Percentiles rank a stretch among this genome's conserved stretches.
Evolutionary conservation across 202 grass and related monocot species (phyloP).

Genomic region (Zizania palustris): DNA sequence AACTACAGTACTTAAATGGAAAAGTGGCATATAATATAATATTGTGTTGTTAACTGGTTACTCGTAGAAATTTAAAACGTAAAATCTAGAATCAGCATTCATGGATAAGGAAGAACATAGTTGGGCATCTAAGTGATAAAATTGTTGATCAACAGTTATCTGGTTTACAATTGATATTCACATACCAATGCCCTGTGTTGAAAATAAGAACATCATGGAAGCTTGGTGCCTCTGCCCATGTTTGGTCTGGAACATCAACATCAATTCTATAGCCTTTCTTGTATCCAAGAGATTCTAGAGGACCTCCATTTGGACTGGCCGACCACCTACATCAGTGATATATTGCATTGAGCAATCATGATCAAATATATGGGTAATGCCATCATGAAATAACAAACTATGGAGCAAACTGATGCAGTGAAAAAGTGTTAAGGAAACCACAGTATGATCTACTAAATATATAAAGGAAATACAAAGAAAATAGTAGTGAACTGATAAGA

Average conservation of each 20-base stretch:
- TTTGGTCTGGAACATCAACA: constrained; percentile 81
- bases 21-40: too few relatives aligned
- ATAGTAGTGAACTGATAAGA: neutral
- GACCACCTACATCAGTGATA: constrained; percentile 61
- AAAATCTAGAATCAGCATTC: neutral
- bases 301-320: constrained; percentile 55
- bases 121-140: neutral
- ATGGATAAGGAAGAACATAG: neutral
- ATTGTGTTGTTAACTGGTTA: too few relatives aligned
- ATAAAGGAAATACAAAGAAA: neutral
- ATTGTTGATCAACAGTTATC: neutral
- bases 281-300: constrained; percentile 87
- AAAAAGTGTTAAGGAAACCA: neutral
- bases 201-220: constrained; percentile 97
- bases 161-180: constrained; percentile 12
- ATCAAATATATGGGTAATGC: neutral
- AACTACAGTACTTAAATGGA: too few relatives aligned
- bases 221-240: constrained; percentile 68
- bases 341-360: constrained; percentile 16
- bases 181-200: constrained; percentile 93
- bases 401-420: neutral
- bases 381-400: neutral
- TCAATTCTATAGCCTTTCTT: constrained; percentile 85
- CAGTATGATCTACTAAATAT: neutral
- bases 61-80: too few relatives aligned